Percentiles rank a stretch among this genome's conserved stretches.
These are phyloP conservation scores for Dipodascus albidus DNA, from an alignment of 805 yeast species.

Conservation along the genomic window DNA sequence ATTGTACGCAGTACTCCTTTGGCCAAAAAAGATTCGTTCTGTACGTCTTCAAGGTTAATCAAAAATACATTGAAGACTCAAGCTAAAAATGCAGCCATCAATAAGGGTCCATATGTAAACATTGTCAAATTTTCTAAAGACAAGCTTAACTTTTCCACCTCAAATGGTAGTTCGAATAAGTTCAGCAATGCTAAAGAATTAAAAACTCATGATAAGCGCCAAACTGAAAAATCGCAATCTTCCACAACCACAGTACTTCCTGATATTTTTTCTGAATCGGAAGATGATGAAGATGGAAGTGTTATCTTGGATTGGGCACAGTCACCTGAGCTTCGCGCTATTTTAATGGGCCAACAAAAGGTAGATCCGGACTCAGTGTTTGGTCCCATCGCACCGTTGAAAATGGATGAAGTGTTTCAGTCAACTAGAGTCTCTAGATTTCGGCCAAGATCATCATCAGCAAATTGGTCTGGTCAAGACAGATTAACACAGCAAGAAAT, in stretches of 20 bases:
- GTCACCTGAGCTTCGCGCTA: constrained; percentile 41
- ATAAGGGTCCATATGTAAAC: constrained; percentile 20
- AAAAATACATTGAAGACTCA: constrained; percentile 26
- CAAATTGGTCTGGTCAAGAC: constrained; percentile 38
- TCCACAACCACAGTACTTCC: constrained; percentile 14
- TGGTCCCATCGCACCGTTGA: constrained; percentile 61
- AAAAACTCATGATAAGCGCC: not conserved
- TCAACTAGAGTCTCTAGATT: constrained; percentile 33
- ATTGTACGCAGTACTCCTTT: not conserved
- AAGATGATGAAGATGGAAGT: constrained; percentile 39
- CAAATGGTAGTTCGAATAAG: constrained; percentile 9
- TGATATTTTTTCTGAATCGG: constrained; percentile 32
- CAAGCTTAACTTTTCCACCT: constrained; percentile 19
- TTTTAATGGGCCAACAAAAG: constrained; percentile 34
- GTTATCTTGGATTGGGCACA: constrained; percentile 51
- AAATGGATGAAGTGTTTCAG: constrained; percentile 58
- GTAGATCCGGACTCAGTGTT: constrained; percentile 60
- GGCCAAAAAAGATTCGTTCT: not conserved
- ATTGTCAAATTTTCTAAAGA: constrained; percentile 26
- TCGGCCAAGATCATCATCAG: constrained; percentile 45
- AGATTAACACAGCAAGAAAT: constrained; percentile 36
- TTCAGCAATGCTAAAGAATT: not conserved
- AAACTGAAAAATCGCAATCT: not conserved
- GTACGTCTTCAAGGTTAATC: constrained; percentile 19
- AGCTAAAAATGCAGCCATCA: constrained; percentile 16